Percentiles rank a stretch among this genome's conserved stretches.
Evolutionary conservation across 2,329 filamentous ascomycete species (phyloP).

Genomic region (Volutella citrinella): DNA sequence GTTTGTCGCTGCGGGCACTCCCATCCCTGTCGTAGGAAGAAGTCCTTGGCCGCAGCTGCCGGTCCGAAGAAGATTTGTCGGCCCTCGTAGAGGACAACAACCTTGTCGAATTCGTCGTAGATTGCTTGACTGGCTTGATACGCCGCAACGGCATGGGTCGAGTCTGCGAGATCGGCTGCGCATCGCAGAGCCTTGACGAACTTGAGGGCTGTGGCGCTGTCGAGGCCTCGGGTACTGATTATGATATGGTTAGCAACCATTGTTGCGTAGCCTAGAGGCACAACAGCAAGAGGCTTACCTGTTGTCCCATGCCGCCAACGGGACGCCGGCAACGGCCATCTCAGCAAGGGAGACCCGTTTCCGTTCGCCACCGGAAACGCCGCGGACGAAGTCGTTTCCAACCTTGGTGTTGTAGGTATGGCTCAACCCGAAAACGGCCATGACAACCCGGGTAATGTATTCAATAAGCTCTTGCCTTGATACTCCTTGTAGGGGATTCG

Average conservation of each 20-base stretch:
- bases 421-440: slow-evolving; percentile 67
- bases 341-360: slow-evolving; percentile 81
- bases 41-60: slow-evolving; percentile 54
- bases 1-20: slow-evolving; percentile 63
- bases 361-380: slow-evolving; percentile 65
- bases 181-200: slow-evolving; percentile 65
- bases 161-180: slow-evolving; percentile 59
- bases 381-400: slow-evolving; percentile 70
- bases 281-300: not conserved
- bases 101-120: slow-evolving; percentile 74
- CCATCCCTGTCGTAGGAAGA: slow-evolving; percentile 67
- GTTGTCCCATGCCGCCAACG: slow-evolving; percentile 50
- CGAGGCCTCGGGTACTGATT: slow-evolving; percentile 60
- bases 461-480: no score
- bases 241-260: no score
- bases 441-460: slow-evolving; percentile 64
- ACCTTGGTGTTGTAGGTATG: slow-evolving; percentile 71
- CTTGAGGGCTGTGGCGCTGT: slow-evolving; percentile 68
- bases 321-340: slow-evolving; percentile 61
- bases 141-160: slow-evolving; percentile 62
- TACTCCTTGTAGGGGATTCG: no score
- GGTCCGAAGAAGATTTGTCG: slow-evolving; percentile 72
- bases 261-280: slow-evolving; percentile 13
- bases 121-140: slow-evolving; percentile 68
- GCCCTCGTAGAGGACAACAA: slow-evolving; percentile 70